Conservation (phyloP, 2,329 filamentous ascomycete species). For the Fusarium haematococcum region DNA sequence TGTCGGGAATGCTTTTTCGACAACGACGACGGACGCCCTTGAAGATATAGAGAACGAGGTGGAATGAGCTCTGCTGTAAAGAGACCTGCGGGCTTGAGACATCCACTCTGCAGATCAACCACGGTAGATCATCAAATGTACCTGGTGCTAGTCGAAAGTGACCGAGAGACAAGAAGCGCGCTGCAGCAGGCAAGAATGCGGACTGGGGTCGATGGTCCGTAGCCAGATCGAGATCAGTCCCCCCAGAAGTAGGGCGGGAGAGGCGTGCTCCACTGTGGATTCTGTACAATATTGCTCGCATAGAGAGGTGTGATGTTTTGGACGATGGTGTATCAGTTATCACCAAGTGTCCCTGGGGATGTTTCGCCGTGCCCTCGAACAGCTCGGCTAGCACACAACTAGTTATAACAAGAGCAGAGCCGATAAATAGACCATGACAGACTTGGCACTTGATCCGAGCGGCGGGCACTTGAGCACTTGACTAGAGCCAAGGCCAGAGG, state of each 20-base stretch:
- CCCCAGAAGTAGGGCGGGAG: slow-evolving; percentile 43
- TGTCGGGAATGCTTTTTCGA: slow-evolving; percentile 51
- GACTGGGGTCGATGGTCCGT: slow-evolving; percentile 42
- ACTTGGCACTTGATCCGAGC: slow-evolving; percentile 17
- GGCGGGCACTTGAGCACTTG: slow-evolving; percentile 12
- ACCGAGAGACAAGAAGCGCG: slow-evolving; percentile 51
- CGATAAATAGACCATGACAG: slow-evolving; percentile 12
- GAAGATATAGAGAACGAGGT: slow-evolving; percentile 56
- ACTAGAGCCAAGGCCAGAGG: slow-evolving; percentile 9
- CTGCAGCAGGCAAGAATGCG: slow-evolving; percentile 47
- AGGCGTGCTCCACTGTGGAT: slow-evolving; percentile 42
- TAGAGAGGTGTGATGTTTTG: slow-evolving; percentile 35
- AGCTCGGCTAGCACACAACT: slow-evolving; percentile 28
- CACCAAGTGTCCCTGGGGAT: slow-evolving; percentile 32
- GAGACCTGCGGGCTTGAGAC: slow-evolving; percentile 50
- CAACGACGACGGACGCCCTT: slow-evolving; percentile 51
- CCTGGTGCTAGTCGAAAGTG: slow-evolving; percentile 45
- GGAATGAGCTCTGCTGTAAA: slow-evolving; percentile 52
- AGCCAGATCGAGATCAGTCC: slow-evolving; percentile 43
- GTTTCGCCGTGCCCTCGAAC: slow-evolving; percentile 38
- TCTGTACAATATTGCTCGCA: slow-evolving; percentile 43
- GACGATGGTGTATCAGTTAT: slow-evolving; percentile 36
- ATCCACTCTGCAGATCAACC: slow-evolving; percentile 51
- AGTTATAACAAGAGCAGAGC: slow-evolving; percentile 25
- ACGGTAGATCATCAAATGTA: slow-evolving; percentile 47